Percentiles rank a stretch among this genome's conserved stretches.
phyloP scores from a whole-genome alignment of 768 basidiomycete genomes.

The Dendrothele bispora region DNA sequence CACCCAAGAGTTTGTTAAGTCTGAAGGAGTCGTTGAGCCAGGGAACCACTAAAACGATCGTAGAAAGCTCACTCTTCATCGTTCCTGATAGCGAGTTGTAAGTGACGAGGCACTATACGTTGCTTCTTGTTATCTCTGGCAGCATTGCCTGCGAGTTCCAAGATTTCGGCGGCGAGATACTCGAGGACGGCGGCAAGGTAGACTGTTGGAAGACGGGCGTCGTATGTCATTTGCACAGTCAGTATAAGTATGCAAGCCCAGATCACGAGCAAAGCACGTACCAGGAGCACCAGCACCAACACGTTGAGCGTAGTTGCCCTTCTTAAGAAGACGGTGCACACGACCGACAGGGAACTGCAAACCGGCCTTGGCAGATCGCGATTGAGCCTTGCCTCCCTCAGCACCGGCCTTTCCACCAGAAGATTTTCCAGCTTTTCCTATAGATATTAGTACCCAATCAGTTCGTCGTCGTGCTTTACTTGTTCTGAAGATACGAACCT shows the following conservation, averaged over 20 bases:
- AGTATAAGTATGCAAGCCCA: background rate
- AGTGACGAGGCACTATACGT: slow-evolving; percentile 77
- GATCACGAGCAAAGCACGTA: background rate
- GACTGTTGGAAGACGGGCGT: background rate
- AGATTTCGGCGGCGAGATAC: slow-evolving; percentile 17
- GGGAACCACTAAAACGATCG: background rate
- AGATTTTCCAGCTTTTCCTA: slow-evolving; percentile 8
- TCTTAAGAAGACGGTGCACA: slow-evolving; percentile 68
- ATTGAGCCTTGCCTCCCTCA: slow-evolving; percentile 11
- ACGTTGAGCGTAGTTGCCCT: slow-evolving; percentile 52
- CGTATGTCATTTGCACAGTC: too few relatives aligned
- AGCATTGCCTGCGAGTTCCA: slow-evolving; percentile 58
- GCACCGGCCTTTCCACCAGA: slow-evolving; percentile 13
- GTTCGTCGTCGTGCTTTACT: too few relatives aligned
- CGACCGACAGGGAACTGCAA: slow-evolving; percentile 73
- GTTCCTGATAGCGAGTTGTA: slow-evolving; percentile 76
- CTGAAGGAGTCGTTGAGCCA: slow-evolving; percentile 16
- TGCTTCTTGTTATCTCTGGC: slow-evolving; percentile 74
- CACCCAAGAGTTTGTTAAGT: slow-evolving; percentile 65
- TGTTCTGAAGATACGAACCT: background rate
- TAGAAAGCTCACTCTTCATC: slow-evolving; percentile 55
- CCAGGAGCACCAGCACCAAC: slow-evolving; percentile 17
- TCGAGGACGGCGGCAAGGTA: slow-evolving; percentile 8
- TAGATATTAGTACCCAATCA: too few relatives aligned
- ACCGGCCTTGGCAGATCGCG: slow-evolving; percentile 50